Conservation (phyloP, 768 basidiomycete genomes). For the Dioszegia crocea region DNA sequence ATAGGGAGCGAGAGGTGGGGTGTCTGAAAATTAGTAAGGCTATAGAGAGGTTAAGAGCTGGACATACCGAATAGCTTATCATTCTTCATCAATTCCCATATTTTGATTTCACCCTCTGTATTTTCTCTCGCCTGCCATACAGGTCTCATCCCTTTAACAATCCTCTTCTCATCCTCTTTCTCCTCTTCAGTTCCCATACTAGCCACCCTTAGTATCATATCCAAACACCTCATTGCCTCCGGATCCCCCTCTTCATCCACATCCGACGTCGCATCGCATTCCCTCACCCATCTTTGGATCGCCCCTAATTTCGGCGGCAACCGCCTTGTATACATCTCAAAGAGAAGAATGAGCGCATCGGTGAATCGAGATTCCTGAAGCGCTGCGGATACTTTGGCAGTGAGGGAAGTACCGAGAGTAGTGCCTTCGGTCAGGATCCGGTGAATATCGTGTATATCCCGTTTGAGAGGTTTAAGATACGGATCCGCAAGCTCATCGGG, state of each 20-base stretch:
- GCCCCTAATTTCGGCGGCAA: conserved; percentile 57
- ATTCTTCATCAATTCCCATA: conserved; percentile 41
- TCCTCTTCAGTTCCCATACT: conserved; percentile 19
- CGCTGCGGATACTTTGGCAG: conserved; percentile 34
- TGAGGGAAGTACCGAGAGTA: conserved; percentile 28
- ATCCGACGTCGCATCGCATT: conserved; percentile 58
- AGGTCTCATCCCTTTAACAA: conserved; percentile 23
- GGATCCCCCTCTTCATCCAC: conserved; percentile 53
- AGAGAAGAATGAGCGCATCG: conserved; percentile 58
- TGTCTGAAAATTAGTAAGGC: conserved; percentile 14
- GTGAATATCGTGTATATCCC: conserved; percentile 37
- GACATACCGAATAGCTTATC: conserved; percentile 26
- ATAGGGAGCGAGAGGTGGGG: conserved; percentile 22
- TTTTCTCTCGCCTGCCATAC: conserved; percentile 36
- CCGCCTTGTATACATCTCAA: conserved; percentile 56
- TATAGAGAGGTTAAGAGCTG: background rate
- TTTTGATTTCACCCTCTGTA: conserved; percentile 30
- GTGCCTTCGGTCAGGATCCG: conserved; percentile 35
- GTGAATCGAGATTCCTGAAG: conserved; percentile 51
- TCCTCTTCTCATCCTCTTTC: conserved; percentile 9
- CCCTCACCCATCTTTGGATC: conserved; percentile 59
- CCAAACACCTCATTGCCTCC: conserved; percentile 55
- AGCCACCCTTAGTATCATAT: conserved; percentile 56
- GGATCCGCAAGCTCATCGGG: conserved; percentile 34
- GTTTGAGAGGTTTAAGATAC: conserved; percentile 39